A percentile compares a stretch with the other conserved stretches of the same genome.
phyloP scores from a whole-genome alignment of 495 filamentous ascomycete species.

The Lichina pygmaea region DNA sequence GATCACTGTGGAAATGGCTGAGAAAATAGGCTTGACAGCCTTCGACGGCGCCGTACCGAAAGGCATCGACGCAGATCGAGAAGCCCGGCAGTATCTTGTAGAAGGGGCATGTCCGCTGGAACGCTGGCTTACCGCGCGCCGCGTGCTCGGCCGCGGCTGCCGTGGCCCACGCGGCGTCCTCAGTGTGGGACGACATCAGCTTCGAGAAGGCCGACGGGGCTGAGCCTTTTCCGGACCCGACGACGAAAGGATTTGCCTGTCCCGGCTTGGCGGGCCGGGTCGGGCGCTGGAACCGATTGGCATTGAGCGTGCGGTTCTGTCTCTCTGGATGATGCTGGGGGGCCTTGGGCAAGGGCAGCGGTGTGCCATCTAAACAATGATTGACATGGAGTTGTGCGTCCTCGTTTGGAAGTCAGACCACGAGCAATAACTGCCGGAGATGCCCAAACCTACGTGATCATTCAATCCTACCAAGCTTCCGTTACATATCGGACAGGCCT shows the following conservation, averaged over 20 bases:
- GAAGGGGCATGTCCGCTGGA: slow-evolving; percentile 79
- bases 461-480: slow-evolving; percentile 28
- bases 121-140: slow-evolving; percentile 68
- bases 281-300: slow-evolving; percentile 30
- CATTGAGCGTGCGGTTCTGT: slow-evolving; percentile 6
- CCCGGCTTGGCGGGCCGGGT: slow-evolving; percentile 40
- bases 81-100: slow-evolving; percentile 93
- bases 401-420: slow-evolving; percentile 9
- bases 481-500: slow-evolving; percentile 52
- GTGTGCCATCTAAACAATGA: slow-evolving; percentile 64
- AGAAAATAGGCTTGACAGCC: slow-evolving; percentile 90
- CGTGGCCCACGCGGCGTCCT: slow-evolving; percentile 69
- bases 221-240: slow-evolving; percentile 12
- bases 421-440: not conserved
- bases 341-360: slow-evolving; percentile 19
- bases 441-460: slow-evolving; percentile 19
- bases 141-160: slow-evolving; percentile 57
- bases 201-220: slow-evolving; percentile 42
- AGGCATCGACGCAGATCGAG: slow-evolving; percentile 83
- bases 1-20: slow-evolving; percentile 93
- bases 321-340: slow-evolving; percentile 1
- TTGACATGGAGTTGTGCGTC: slow-evolving; percentile 56
- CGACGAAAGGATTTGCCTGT: slow-evolving; percentile 43
- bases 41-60: slow-evolving; percentile 79
- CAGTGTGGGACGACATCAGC: slow-evolving; percentile 72